Evolutionary conservation across 2,329 filamentous ascomycete species (phyloP).

Genomic region (Thelonectria olida): DNA sequence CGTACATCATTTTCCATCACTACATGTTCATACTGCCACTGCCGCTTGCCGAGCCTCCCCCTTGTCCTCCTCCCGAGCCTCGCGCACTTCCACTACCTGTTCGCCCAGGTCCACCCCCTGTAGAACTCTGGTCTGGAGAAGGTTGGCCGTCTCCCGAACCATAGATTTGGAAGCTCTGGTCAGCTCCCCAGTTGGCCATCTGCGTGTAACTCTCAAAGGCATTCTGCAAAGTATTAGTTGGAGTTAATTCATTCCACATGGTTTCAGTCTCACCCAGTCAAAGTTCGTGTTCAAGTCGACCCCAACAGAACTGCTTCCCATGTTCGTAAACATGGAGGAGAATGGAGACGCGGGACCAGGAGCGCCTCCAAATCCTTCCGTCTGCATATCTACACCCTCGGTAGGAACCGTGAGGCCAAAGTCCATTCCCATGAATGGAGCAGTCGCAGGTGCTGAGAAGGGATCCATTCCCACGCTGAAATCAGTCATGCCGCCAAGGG

Average conservation of each 20-base stretch:
- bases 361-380: slow-evolving; percentile 42
- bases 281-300: slow-evolving; percentile 61
- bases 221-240: slow-evolving; percentile 52
- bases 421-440: slow-evolving; percentile 56
- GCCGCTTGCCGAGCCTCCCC: slow-evolving; percentile 5
- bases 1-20: slow-evolving; percentile 25
- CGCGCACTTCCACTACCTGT: neutral
- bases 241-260: neutral
- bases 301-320: slow-evolving; percentile 43
- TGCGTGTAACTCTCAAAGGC: slow-evolving; percentile 68
- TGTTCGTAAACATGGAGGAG: slow-evolving; percentile 61
- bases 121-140: slow-evolving; percentile 39
- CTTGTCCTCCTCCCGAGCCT: slow-evolving; percentile 13
- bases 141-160: slow-evolving; percentile 41
- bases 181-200: slow-evolving; percentile 59
- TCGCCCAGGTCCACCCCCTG: slow-evolving; percentile 22
- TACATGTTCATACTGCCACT: slow-evolving; percentile 34
- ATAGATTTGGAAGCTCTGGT: slow-evolving; percentile 63
- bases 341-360: slow-evolving; percentile 54
- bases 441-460: slow-evolving; percentile 50
- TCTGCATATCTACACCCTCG: slow-evolving; percentile 44
- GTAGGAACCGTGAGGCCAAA: slow-evolving; percentile 46
- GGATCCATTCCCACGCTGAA: slow-evolving; percentile 40
- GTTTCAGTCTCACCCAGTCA: slow-evolving; percentile 62
- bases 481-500: slow-evolving; percentile 38